These are phyloP conservation scores for Chlorella ohadii DNA, from an alignment of 139 green algal species.

Conservation along the genomic window DNA sequence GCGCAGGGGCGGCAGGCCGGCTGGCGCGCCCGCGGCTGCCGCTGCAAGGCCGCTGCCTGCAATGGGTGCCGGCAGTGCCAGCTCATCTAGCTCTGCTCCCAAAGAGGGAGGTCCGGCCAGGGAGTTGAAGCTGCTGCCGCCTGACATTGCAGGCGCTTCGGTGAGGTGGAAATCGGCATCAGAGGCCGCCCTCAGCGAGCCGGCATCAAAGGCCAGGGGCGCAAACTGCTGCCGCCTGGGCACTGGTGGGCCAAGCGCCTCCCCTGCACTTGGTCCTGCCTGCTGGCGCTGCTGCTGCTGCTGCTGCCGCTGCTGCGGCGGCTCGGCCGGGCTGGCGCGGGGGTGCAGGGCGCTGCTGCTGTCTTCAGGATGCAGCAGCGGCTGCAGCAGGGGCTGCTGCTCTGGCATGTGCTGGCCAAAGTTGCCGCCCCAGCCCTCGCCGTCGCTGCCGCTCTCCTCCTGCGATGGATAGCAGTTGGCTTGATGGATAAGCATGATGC, in stretches of 20 bases:
- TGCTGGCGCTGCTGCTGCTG: not conserved
- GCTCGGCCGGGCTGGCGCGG: not conserved
- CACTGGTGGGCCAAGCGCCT: not conserved
- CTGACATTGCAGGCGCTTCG: not conserved
- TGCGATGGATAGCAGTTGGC: not conserved
- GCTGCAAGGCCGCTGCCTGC: not conserved
- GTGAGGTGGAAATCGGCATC: not conserved
- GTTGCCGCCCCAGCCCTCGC: not conserved
- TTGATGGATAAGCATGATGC: too few species aligned
- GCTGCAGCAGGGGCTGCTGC: not conserved
- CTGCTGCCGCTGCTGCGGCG: not conserved
- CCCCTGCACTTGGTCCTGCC: not conserved
- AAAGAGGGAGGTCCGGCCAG: not conserved
- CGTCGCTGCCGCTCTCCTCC: not conserved
- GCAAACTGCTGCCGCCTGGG: not conserved
- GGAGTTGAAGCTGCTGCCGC: not conserved
- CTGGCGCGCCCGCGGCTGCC: not conserved
- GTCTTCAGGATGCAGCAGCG: not conserved
- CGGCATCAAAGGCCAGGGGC: not conserved
- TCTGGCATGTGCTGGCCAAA: too few species aligned
- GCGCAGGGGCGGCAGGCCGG: not conserved
- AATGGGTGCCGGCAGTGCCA: not conserved
- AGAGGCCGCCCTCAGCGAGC: not conserved
- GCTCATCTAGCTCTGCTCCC: not conserved
- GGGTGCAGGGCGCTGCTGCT: not conserved